Percentiles rank a stretch among this genome's conserved stretches.
phyloP scores from a whole-genome alignment of 2,329 filamentous ascomycete species.

The Tolypocladium tundrense region DNA sequence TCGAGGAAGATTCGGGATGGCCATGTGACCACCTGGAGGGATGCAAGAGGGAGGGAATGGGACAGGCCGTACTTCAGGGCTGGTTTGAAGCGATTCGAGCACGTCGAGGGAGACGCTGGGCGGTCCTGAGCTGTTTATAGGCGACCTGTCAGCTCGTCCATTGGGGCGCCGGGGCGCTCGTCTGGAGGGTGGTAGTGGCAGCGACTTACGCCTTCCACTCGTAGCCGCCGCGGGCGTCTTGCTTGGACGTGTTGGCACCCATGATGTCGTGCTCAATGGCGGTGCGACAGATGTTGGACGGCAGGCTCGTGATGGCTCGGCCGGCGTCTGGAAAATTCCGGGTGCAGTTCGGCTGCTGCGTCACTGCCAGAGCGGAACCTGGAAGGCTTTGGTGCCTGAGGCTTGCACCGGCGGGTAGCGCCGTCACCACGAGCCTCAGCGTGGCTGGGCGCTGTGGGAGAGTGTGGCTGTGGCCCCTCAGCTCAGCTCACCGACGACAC shows the following conservation, averaged over 20 bases:
- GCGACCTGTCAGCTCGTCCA: background rate
- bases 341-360: slow-evolving; percentile 21
- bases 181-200: background rate
- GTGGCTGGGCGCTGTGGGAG: slow-evolving; percentile 2
- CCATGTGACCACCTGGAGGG: background rate
- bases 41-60: background rate
- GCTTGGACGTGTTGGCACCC: slow-evolving; percentile 49
- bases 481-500: background rate
- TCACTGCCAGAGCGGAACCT: slow-evolving; percentile 11
- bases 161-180: background rate
- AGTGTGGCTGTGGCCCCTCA: slow-evolving; percentile 3
- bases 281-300: slow-evolving; percentile 17
- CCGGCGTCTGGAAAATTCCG: slow-evolving; percentile 22
- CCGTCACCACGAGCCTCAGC: background rate
- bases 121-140: slow-evolving; percentile 29
- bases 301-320: slow-evolving; percentile 15
- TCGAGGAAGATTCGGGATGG: background rate
- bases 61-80: slow-evolving; percentile 59
- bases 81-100: slow-evolving; percentile 73
- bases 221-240: slow-evolving; percentile 22
- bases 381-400: slow-evolving; percentile 13
- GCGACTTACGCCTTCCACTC: slow-evolving; percentile 46
- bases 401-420: background rate
- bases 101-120: slow-evolving; percentile 65
- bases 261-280: slow-evolving; percentile 34